Conservation (phyloP, 1,284 basidiomycete genomes). For the Pascua guehoae region DNA sequence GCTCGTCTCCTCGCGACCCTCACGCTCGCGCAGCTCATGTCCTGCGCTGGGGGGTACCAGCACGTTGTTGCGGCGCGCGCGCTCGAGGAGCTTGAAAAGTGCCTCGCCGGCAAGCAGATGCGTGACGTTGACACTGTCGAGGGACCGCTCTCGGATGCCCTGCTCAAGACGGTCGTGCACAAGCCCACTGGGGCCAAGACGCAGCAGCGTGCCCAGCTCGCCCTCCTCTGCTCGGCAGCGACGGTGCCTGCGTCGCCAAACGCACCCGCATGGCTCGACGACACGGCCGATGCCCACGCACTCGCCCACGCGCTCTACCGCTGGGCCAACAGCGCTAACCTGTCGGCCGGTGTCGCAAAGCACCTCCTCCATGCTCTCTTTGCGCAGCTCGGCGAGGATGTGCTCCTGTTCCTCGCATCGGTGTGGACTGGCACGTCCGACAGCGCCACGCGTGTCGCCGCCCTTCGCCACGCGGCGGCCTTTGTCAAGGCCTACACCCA, state of each 20-base stretch:
- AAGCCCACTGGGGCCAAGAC: slow-evolving; percentile 37
- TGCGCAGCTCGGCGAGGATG: slow-evolving; percentile 63
- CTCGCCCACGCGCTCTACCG: slow-evolving; percentile 55
- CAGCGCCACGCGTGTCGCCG: slow-evolving; percentile 57
- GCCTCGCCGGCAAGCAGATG: slow-evolving; percentile 13
- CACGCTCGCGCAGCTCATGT: slow-evolving; percentile 17
- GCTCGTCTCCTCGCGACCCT: slow-evolving; percentile 15
- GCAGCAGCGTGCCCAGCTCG: slow-evolving; percentile 27
- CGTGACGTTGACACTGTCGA: slow-evolving; percentile 23
- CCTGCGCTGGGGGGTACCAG: slow-evolving; percentile 17
- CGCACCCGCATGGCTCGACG: slow-evolving; percentile 23
- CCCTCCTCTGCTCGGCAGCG: slow-evolving; percentile 31
- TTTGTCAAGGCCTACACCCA: slow-evolving; percentile 53
- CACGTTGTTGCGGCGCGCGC: slow-evolving; percentile 53
- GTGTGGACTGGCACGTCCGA: slow-evolving; percentile 56
- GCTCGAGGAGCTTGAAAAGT: slow-evolving; percentile 20
- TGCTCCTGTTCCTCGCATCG: slow-evolving; percentile 75
- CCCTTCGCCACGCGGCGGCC: slow-evolving; percentile 71
- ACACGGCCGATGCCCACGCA: neutral
- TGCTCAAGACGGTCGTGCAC: slow-evolving; percentile 27
- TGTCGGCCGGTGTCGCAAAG: slow-evolving; percentile 54
- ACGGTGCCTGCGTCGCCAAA: slow-evolving; percentile 21
- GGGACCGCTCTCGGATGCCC: slow-evolving; percentile 12
- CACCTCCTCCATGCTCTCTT: slow-evolving; percentile 66
- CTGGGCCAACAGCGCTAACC: slow-evolving; percentile 57